Evolutionary conservation across 371 early-diverging fungal genomes (phyloP).

Genomic region (Apophysomyces ossiformis): DNA sequence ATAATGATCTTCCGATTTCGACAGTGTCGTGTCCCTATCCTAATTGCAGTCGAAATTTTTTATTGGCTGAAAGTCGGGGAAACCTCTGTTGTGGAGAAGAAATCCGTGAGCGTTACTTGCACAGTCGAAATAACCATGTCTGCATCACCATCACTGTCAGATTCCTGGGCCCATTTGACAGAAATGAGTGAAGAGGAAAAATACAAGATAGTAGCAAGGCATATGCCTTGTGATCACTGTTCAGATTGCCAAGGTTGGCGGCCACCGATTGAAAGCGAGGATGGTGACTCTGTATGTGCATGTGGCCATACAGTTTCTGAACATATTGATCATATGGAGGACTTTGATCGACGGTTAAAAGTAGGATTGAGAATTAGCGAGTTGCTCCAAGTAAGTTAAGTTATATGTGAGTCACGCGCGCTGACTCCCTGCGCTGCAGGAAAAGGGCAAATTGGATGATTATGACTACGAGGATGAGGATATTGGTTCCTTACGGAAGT

Average conservation of each 20-base stretch:
- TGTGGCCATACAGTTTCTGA: slow-evolving; percentile 50
- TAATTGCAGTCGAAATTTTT: too few relatives aligned
- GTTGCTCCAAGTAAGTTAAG: slow-evolving; percentile 42
- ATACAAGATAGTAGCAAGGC: slow-evolving; percentile 49
- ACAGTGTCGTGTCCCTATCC: too few relatives aligned
- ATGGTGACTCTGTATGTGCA: slow-evolving; percentile 31
- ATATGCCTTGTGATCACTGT: slow-evolving; percentile 50
- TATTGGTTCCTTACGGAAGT: slow-evolving; percentile 54
- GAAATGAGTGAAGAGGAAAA: slow-evolving; percentile 48
- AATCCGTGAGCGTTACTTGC: too few relatives aligned
- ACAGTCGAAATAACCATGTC: slow-evolving; percentile 2
- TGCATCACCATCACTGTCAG: slow-evolving; percentile 4
- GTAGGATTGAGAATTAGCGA: slow-evolving; percentile 55
- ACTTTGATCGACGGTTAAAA: slow-evolving; percentile 46
- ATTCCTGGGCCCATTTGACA: slow-evolving; percentile 3
- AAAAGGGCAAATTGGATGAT: slow-evolving; percentile 55
- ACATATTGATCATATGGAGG: slow-evolving; percentile 51
- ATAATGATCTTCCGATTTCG: background rate
- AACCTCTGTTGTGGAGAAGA: too few relatives aligned
- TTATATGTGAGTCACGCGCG: slow-evolving; percentile 14
- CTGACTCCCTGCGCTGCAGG: slow-evolving; percentile 25
- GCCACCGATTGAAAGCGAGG: slow-evolving; percentile 23
- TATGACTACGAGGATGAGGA: slow-evolving; percentile 53
- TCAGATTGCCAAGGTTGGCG: slow-evolving; percentile 44
- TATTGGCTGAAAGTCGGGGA: too few relatives aligned